These are phyloP conservation scores for Leptomonas seymouri DNA, from an alignment of 208 protist species.

Conservation along the genomic window DNA sequence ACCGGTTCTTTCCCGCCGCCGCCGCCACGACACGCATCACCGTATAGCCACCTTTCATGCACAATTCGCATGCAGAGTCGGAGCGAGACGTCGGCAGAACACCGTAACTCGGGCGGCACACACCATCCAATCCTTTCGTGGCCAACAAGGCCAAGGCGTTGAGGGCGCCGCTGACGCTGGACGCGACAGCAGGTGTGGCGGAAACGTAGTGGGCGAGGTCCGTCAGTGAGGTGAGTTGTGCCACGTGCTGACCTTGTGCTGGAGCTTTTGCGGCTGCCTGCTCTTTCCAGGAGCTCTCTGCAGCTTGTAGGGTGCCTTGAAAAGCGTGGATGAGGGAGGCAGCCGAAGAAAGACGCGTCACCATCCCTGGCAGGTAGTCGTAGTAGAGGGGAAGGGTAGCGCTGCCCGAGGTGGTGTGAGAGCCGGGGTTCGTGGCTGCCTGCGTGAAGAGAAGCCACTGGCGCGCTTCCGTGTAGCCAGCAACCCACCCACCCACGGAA, in stretches of 20 bases:
- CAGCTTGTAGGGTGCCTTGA: slow-evolving; percentile 7
- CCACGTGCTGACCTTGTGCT: slow-evolving; percentile 1
- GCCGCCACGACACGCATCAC: slow-evolving; percentile 15
- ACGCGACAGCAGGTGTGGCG: slow-evolving; percentile 1
- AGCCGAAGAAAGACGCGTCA: slow-evolving; percentile 14
- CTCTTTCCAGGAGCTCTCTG: slow-evolving; percentile 15
- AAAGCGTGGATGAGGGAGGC: slow-evolving; percentile 4
- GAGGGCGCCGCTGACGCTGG: slow-evolving; percentile 23
- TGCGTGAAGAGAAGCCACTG: slow-evolving; percentile 17
- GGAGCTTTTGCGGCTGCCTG: neutral
- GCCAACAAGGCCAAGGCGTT: neutral
- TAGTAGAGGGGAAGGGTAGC: slow-evolving; percentile 17
- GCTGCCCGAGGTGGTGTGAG: neutral
- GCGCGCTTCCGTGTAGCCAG: neutral
- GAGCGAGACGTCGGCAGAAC: neutral
- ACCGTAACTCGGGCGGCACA: slow-evolving; percentile 28
- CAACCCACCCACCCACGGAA: slow-evolving; percentile 27
- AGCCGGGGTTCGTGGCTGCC: neutral
- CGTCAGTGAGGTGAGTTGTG: slow-evolving; percentile 1
- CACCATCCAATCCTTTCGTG: slow-evolving; percentile 19
- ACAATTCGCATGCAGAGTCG: neutral
- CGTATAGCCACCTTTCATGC: slow-evolving; percentile 15
- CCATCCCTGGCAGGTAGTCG: slow-evolving; percentile 35
- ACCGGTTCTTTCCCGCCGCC: slow-evolving; percentile 13
- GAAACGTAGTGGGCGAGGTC: slow-evolving; percentile 3